A percentile compares a stretch with the other conserved stretches of the same genome.
These are phyloP conservation scores for Prunus davidiana DNA, from an alignment of 306 rosid genomes.

Conservation along the genomic window DNA sequence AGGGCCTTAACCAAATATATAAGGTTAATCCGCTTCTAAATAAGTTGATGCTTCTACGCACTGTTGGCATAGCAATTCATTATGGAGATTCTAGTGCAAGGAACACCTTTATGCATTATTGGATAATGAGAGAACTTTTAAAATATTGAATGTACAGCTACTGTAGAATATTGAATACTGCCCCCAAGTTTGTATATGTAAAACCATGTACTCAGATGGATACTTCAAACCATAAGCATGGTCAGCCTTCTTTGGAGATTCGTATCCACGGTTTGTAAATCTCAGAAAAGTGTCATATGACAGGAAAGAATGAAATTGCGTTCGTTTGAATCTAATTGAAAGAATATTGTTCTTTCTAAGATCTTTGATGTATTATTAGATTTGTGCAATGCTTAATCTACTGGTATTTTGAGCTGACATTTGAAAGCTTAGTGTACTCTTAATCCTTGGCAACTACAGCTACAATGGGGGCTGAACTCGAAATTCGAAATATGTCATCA, in stretches of 20 bases:
- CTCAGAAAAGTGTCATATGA: slow-evolving; percentile 23
- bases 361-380: neutral
- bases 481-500: too few relatives aligned
- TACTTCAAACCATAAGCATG: slow-evolving; percentile 12
- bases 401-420: neutral
- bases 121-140: slow-evolving; percentile 23
- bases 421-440: neutral
- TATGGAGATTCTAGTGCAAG: slow-evolving; percentile 16
- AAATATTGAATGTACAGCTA: slow-evolving; percentile 39
- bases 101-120: slow-evolving; percentile 16
- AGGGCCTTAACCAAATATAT: slow-evolving; percentile 39
- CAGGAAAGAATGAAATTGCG: slow-evolving; percentile 13
- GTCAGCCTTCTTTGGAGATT: slow-evolving; percentile 1
- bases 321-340: neutral
- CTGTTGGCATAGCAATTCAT: slow-evolving; percentile 33
- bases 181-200: slow-evolving; percentile 32
- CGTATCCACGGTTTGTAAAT: slow-evolving; percentile 22
- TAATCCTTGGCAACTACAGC: too few relatives aligned
- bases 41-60: neutral
- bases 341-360: neutral
- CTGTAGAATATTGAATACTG: slow-evolving; percentile 14
- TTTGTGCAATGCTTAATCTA: neutral
- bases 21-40: slow-evolving; percentile 24
- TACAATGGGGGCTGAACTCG: too few relatives aligned
- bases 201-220: slow-evolving; percentile 21